Evolutionary conservation across 768 basidiomycete genomes (phyloP).

Genomic region (Podaxis pistillaris): DNA sequence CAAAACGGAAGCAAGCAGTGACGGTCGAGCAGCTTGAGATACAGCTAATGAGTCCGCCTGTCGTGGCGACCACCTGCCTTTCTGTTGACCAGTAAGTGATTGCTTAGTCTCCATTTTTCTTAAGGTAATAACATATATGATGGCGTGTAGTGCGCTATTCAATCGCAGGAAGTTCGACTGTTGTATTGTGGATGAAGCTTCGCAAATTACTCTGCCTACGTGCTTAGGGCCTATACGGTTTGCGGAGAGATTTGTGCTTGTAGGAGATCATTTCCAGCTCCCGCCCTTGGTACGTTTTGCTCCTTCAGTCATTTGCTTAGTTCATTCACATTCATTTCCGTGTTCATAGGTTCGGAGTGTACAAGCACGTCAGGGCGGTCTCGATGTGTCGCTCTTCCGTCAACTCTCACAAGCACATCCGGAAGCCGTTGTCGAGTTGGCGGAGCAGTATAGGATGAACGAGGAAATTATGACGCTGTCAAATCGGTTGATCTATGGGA

Average conservation of each 20-base stretch:
- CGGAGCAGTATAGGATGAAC: slow-evolving; percentile 95
- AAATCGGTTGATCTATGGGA: slow-evolving; percentile 19
- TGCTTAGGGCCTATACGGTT: slow-evolving; percentile 91
- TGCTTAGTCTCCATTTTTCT: neutral
- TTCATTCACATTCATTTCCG: slow-evolving; percentile 1
- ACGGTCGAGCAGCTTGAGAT: slow-evolving; percentile 83
- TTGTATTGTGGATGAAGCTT: slow-evolving; percentile 98
- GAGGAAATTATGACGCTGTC: slow-evolving; percentile 19
- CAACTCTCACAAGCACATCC: slow-evolving; percentile 87
- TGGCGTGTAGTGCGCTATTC: slow-evolving; percentile 69
- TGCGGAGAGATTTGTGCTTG: slow-evolving; percentile 88
- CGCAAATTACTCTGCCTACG: slow-evolving; percentile 94
- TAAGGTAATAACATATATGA: neutral
- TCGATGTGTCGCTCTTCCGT: slow-evolving; percentile 89
- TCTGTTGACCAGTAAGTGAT: slow-evolving; percentile 86
- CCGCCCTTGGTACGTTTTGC: slow-evolving; percentile 75
- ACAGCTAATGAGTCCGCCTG: slow-evolving; percentile 82
- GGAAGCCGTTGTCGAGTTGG: slow-evolving; percentile 79
- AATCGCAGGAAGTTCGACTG: slow-evolving; percentile 85
- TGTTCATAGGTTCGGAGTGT: slow-evolving; percentile 69
- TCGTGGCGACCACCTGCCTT: slow-evolving; percentile 95
- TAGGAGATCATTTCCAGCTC: slow-evolving; percentile 97
- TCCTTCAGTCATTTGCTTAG: neutral
- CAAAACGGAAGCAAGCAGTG: slow-evolving; percentile 48
- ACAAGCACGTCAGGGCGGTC: slow-evolving; percentile 77